Percentiles rank a stretch among this genome's conserved stretches.
These are phyloP conservation scores for Papiliotrema terrestris DNA, from an alignment of 1,284 basidiomycete genomes.

Conservation along the genomic window DNA sequence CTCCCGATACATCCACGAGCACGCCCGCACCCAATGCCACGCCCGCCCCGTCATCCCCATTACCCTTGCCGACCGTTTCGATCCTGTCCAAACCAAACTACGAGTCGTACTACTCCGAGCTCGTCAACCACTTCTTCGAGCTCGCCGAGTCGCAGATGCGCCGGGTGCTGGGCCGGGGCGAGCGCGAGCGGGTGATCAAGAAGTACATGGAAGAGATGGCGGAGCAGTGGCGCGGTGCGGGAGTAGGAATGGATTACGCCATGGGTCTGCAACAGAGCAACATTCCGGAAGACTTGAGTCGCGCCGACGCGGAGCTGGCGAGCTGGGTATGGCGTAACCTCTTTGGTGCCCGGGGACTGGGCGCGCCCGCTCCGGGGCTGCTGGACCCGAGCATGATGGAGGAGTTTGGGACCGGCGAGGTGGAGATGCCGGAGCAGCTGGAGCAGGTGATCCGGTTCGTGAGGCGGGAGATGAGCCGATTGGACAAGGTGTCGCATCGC, in stretches of 20 bases:
- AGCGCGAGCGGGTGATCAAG: constrained; percentile 75
- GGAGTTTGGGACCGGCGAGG: constrained; percentile 56
- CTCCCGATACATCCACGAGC: no score
- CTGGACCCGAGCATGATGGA: constrained; percentile 13
- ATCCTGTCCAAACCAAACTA: constrained; percentile 28
- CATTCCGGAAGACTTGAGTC: not conserved
- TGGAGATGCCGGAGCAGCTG: constrained; percentile 73
- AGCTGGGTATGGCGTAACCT: constrained; percentile 89
- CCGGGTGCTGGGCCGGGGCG: constrained; percentile 63
- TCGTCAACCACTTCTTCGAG: constrained; percentile 94
- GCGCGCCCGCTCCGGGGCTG: constrained; percentile 4
- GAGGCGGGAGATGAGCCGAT: constrained; percentile 67
- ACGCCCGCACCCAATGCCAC: no score
- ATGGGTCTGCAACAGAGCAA: constrained; percentile 24
- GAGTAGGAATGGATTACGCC: constrained; percentile 74
- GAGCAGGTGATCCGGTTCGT: constrained; percentile 71
- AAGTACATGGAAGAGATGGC: constrained; percentile 86
- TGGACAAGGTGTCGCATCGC: constrained; percentile 70
- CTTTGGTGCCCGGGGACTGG: constrained; percentile 51
- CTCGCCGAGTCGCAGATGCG: constrained; percentile 91
- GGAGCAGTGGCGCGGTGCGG: constrained; percentile 85
- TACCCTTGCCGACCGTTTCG: constrained; percentile 51
- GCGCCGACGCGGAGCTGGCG: constrained; percentile 71
- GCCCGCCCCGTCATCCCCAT: no score
- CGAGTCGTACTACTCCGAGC: constrained; percentile 52